Percentiles rank a stretch among this genome's conserved stretches.
phyloP scores from a whole-genome alignment of 164 flowering plant genomes.

The Houttuynia cordata region DNA sequence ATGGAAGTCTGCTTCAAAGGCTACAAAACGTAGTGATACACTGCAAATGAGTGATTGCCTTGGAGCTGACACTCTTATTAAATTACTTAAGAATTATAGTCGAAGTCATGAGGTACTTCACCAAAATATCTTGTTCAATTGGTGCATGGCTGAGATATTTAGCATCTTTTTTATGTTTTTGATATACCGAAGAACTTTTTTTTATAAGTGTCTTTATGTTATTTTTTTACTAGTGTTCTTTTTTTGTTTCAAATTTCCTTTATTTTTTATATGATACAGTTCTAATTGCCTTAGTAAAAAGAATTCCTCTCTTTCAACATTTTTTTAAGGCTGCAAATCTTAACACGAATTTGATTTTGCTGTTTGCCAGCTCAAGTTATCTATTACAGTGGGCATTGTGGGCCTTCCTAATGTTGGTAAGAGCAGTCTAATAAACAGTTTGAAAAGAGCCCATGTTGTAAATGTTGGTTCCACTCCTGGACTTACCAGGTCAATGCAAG shows the following conservation, averaged over 20 bases:
- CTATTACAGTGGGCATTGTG: conserved; percentile 82
- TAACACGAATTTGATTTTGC: too few species aligned
- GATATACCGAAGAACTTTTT: not conserved
- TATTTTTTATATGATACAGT: too few species aligned
- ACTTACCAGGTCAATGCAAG: too few species aligned
- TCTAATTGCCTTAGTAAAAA: too few species aligned
- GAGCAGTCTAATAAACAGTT: conserved; percentile 92
- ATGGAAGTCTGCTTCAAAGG: too few species aligned
- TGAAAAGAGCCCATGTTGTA: conserved; percentile 81
- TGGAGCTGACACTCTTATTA: conserved; percentile 89
- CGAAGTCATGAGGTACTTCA: conserved; percentile 84
- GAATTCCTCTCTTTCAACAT: too few species aligned
- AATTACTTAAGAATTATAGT: conserved; percentile 81
- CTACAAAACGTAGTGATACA: too few species aligned
- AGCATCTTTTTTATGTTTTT: not conserved
- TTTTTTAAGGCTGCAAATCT: too few species aligned
- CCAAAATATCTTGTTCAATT: too few species aligned
- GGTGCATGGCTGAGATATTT: not conserved
- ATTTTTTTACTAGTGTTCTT: too few species aligned
- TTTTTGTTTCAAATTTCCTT: too few species aligned
- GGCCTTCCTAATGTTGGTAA: conserved; percentile 98
- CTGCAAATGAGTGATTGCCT: conserved; percentile 95
- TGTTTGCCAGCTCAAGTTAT: conserved; percentile 62
- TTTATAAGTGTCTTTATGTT: not conserved
- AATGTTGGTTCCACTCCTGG: conserved; percentile 98